Evolutionary conservation across 768 basidiomycete species (phyloP), one percentile per base, ranked within the genome.

Genomic region (Cyclocybe cylindracea): DNA sequence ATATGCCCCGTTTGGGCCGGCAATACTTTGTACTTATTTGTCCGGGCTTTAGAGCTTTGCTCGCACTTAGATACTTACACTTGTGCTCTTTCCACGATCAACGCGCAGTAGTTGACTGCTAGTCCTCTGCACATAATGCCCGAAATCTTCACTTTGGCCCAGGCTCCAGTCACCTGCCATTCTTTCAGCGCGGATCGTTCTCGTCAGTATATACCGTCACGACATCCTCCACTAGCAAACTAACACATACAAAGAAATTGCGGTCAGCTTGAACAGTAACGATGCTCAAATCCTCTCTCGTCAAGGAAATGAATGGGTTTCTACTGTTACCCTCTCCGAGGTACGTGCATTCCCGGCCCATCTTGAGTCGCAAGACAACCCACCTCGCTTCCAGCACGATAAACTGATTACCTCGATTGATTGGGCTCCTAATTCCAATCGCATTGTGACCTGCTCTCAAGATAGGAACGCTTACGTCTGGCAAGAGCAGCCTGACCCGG

Each of bases 391-490:
- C 31, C 66, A 98, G 94, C 97, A 99, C 73, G 97, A 99, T 77
- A 98, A 98, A 72, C 74, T 87, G 52, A 89, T 99, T 72, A 98
- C 96, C 2, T 94, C 94, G 50, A 97, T 99, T 68, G 95, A 98
- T 68, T 99, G 97, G 97, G 97, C 95, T 10, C 94, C 95, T 13
- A 83, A 83, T 59, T 94, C 97, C 42, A 98, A 98, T 72, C 89
- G 92, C 40, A 96, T 99, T 72, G 96, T 99, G 19, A 98, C 97
- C 10, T 92, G 94, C 61, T 96, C 95, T n/a, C 96, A 99, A 68
- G 97, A 99, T 67, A 79, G 97, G 48, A 99, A 99, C 66, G 96
- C 97, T 35, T 99, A 99, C 64, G 97, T 99, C 32, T 99, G 97
- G 97, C 87, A 92, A 48, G 86, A 89, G 65, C 82, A 82, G 7